A percentile compares a stretch with the other conserved stretches of the same genome.
These are phyloP conservation scores for Pythium vanterpoolii DNA, from an alignment of 352 stramenopile species.

Conservation along the genomic window DNA sequence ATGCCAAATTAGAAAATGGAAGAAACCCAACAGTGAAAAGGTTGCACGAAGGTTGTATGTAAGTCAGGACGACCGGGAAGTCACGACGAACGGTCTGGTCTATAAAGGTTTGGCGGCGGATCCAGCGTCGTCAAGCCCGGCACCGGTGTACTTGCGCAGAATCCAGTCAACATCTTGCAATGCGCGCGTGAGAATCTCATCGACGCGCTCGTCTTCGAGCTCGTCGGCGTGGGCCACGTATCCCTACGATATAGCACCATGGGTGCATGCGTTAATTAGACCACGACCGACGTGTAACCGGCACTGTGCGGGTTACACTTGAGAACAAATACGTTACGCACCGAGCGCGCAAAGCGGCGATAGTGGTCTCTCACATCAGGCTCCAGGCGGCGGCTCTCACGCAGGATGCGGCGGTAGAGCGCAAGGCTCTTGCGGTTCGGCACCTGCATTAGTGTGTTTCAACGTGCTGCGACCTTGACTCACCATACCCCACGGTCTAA, in stretches of 20 bases:
- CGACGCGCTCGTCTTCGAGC: slow-evolving; percentile 30
- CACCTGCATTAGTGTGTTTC: background rate
- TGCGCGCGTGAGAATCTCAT: slow-evolving; percentile 30
- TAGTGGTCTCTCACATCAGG: slow-evolving; percentile 44
- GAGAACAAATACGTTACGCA: slow-evolving; percentile 11
- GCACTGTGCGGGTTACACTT: background rate
- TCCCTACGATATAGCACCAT: slow-evolving; percentile 18
- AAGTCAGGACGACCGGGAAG: background rate
- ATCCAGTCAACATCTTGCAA: slow-evolving; percentile 51
- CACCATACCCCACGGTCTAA: background rate
- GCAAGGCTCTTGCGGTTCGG: slow-evolving; percentile 25
- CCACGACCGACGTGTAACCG: background rate
- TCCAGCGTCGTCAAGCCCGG: slow-evolving; percentile 9
- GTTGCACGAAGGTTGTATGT: slow-evolving; percentile 7
- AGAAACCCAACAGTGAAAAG: background rate
- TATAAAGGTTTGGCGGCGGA: background rate
- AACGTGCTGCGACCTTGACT: background rate
- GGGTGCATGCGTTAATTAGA: background rate
- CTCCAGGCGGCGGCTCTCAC: slow-evolving; percentile 35
- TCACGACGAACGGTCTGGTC: background rate
- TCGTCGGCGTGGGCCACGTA: slow-evolving; percentile 36
- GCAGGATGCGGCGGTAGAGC: slow-evolving; percentile 48
- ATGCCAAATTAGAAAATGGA: slow-evolving; percentile 1
- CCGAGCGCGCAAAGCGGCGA: slow-evolving; percentile 37
- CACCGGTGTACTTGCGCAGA: slow-evolving; percentile 35